Evolutionary conservation across 805 yeast genomes (phyloP).

Genomic region (Danielia reshetovae): DNA sequence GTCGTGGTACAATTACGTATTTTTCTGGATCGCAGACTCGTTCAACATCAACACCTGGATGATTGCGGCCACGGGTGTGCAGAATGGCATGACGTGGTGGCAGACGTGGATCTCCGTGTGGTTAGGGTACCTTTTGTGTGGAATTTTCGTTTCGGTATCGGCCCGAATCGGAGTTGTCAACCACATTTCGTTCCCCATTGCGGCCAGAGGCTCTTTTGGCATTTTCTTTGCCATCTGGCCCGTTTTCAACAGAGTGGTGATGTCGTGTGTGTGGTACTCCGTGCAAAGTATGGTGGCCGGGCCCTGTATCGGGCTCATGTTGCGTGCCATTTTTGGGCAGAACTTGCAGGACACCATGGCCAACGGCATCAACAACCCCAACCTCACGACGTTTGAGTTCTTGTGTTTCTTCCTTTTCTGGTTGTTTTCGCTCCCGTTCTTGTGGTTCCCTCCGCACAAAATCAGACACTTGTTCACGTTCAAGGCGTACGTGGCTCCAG

Average conservation of each 20-base stretch:
- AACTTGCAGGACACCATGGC: constrained; percentile 60
- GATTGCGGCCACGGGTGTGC: constrained; percentile 80
- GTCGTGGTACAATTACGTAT: constrained; percentile 78
- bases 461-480: constrained; percentile 81
- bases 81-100: constrained; percentile 79
- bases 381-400: constrained; percentile 69
- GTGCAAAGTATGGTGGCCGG: constrained; percentile 87
- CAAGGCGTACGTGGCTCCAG: constrained; percentile 74
- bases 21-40: constrained; percentile 86
- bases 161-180: constrained; percentile 79
- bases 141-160: constrained; percentile 61
- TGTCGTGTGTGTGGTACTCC: constrained; percentile 86
- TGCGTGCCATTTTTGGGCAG: constrained; percentile 66
- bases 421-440: constrained; percentile 72
- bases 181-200: constrained; percentile 82
- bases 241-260: constrained; percentile 78
- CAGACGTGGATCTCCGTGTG: constrained; percentile 86
- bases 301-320: constrained; percentile 66
- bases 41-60: constrained; percentile 90
- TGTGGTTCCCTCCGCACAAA: constrained; percentile 78
- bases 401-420: constrained; percentile 79
- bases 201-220: constrained; percentile 80
- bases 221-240: constrained; percentile 88
- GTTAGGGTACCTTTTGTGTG: constrained; percentile 75
- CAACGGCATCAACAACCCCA: constrained; percentile 54